Base-by-base conservation (phyloP, 495 filamentous ascomycete genomes). In the Lasiosphaeris hirsuta region DNA sequence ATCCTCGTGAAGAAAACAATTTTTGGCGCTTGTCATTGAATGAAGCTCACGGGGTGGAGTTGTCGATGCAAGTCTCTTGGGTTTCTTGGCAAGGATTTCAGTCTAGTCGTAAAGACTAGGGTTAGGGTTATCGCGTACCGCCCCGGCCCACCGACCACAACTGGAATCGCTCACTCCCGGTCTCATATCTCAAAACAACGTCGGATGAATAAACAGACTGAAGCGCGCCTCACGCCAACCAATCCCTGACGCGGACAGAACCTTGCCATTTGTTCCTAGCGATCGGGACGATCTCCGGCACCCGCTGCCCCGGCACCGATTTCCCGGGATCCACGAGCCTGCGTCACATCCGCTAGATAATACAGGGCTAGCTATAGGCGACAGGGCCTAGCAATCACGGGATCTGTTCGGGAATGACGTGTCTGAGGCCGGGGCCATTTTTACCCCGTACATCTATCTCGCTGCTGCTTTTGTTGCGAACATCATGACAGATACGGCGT, bases 71-170 rank as follows among this genome's bases (percentile, higher is more conserved):
- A 19, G 43, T 19, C 8, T 23, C 43, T 17, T 45, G 49, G 49
- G 18, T 9, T 36, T 39, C 34, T 38, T 11, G 49, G 35, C 36
- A 23, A 33, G 14, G 19, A 35, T 34, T n/a, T n/a, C 15, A 38
- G 35, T 51, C 49, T 39, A n/a, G 10, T 4, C 35, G 5, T n/a
- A 11, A 15, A 18, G 11, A 10, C 48, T 13, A 10, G 49, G 49
- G 49, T 51, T 51, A 51, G 49, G 49, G 49, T 51, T 40, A 19
- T n/a, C 4, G 9, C 37, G 43, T 15, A 17, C 18, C 18, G 15
- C 43, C 41, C 19, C 41, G 13, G 15, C 41, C 19, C 41, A 44
- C 19, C 41, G 19, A 11, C 41, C n/a, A n/a, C n/a, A n/a, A n/a
- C n/a, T n/a, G n/a, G n/a, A n/a, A n/a, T 30, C 23, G 2, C 23